Base-by-base conservation (phyloP, 2,329 filamentous ascomycete species). In the Bertia moriformis region DNA sequence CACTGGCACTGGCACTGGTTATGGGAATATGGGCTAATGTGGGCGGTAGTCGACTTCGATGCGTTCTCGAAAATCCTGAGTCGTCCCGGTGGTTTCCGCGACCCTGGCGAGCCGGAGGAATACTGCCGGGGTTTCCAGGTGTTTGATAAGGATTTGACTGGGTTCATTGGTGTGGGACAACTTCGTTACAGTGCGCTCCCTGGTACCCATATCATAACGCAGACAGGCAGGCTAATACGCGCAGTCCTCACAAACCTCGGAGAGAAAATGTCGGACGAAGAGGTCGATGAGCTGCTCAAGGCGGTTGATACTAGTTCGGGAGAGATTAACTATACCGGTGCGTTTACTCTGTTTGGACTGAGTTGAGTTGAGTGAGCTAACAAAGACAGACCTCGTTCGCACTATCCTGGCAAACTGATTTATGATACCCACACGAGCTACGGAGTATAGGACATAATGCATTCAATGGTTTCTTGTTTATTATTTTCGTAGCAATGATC, bases 111-210 rank as follows among this genome's bases (percentile, higher is more conserved):
- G 55, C 76, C 77, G 13, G 76, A 81, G 51, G 76, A 81, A 52
- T 82, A 82, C 55, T 78, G 76, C 49, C 71, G 76, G 41, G 77
- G 77, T 27, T 82, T 82, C 59, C 77, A 82, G 55, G 77, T 82
- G 30, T 82, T 82, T 50, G 77, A 82, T 58, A 82, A 82, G 56
- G 77, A 82, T 49, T 65, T 78, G 60, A 78, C 73, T 18, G 78
- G 78, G 3, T 80, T 77, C 57, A 80, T 82, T 52, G 77, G 77
- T 17, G 77, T 81, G 42, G 77, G 77, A 37, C 77, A 82, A 56
- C 63, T 82, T 52, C 69, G 77, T 53, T 82, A 82, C 54, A 35
- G 32, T 35, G 17, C 15, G 32, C 17, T 29, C 10, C 24, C 24
- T n/a, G 10, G 24, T n/a, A n/a, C n/a, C n/a, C 24, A n/a, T n/a